Evolutionary conservation across 495 filamentous ascomycete genomes (phyloP).

Genomic region (Glarea lozoyensis): DNA sequence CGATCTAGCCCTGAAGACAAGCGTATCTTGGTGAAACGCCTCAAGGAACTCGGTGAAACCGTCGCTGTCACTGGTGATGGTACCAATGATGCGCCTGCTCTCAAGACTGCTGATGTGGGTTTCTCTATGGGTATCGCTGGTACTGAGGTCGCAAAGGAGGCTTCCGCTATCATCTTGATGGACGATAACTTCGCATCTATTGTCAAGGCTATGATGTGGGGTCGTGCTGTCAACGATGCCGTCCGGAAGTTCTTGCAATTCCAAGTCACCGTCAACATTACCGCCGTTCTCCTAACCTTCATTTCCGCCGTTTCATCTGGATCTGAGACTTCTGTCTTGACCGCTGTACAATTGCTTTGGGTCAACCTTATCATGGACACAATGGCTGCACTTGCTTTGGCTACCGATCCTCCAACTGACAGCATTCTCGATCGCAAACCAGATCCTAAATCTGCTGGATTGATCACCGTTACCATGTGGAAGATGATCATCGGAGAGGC

Average conservation of each 20-base stretch:
- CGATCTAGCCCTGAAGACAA: conserved; percentile 87
- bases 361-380: conserved; percentile 95
- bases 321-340: conserved; percentile 62
- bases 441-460: conserved; percentile 64
- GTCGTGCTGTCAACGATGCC: conserved; percentile 82
- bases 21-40: conserved; percentile 64
- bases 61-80: conserved; percentile 90
- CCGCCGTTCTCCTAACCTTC: conserved; percentile 75
- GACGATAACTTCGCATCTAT: conserved; percentile 88
- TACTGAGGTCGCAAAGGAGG: conserved; percentile 90
- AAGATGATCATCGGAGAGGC: conserved; percentile 91
- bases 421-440: conserved; percentile 76
- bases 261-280: conserved; percentile 87
- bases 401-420: conserved; percentile 74
- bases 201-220: conserved; percentile 85
- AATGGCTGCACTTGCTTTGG: conserved; percentile 76
- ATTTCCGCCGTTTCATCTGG: conserved; percentile 67
- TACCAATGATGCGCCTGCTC: conserved; percentile 81
- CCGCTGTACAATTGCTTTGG: conserved; percentile 82
- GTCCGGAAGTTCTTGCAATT: conserved; percentile 89
- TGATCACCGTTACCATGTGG: conserved; percentile 86
- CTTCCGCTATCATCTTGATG: conserved; percentile 84
- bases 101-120: conserved; percentile 79
- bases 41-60: conserved; percentile 81
- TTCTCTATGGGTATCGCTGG: conserved; percentile 92